Base-by-base conservation (phyloP, 2,329 filamentous ascomycete species). In the Fusarium irregulare region DNA sequence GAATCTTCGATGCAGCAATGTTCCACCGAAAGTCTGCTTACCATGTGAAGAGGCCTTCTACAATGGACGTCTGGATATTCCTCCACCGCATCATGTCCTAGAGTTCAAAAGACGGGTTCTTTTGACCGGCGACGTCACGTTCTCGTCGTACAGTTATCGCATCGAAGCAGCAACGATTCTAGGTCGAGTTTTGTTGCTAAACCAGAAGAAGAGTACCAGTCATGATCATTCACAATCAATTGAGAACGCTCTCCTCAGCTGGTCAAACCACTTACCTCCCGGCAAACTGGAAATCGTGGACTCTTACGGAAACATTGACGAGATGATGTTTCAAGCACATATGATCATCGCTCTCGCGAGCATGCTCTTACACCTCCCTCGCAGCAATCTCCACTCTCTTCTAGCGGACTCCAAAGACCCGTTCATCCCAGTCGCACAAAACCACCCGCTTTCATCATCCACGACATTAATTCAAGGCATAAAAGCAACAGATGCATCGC, bases 251-350 rank as follows among this genome's bases (percentile, higher is more conserved):
- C 57, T 74, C 0, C 62, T 72, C 3, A 72, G 66, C 21, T 74
- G 72, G 72, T 66, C 61, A 0, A 72, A 74, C 10, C 72, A 74
- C 5, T 16, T 74, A 0, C 69, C 68, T 0, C 40, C 62, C 0
- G 60, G 60, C 6, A 74, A 74, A 30, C 2, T 70, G 7, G 72
- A 74, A 1, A 70, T 72, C 1, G 68, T 72, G 2, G 65, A 70
- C 9, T 54, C 61, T 0, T 74, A 71, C 11, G 72, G 72, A 0
- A 66, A 71, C 3, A 68, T 73, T 1, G 72, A 74, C 18, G 72
- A 74, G 23, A 74, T 74, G 51, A 67, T 74, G 67, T 73, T 74
- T 2, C 72, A 74, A 20, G 72, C 72, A 0, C 67, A 74, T 7
- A 59, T 62, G 45, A 59, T 73, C 14, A 73, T 74, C 1, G 67